Evolutionary conservation across 108 stramenopile genomes (phyloP).

Genomic region (Tribonema minus): DNA sequence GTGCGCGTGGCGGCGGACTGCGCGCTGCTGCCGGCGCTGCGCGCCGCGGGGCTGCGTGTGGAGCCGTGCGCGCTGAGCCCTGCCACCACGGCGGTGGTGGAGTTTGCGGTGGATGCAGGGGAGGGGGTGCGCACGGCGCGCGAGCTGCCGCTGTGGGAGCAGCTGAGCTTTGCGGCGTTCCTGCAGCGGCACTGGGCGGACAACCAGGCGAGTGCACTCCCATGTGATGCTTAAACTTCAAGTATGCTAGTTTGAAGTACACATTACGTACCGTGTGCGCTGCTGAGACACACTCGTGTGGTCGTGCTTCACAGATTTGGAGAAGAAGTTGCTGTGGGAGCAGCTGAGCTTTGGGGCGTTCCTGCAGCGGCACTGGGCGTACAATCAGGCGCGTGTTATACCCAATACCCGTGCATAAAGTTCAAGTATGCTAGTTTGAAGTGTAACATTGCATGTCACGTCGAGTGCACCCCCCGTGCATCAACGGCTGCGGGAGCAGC

Average conservation of each 20-base stretch:
- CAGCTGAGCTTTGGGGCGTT: slow-evolving; percentile 63
- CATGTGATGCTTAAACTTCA: no score
- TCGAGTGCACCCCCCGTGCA: no score
- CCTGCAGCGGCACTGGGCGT: slow-evolving; percentile 61
- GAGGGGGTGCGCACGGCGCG: slow-evolving; percentile 55
- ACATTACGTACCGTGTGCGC: not conserved
- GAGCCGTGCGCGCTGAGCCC: slow-evolving; percentile 47
- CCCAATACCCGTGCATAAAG: no score
- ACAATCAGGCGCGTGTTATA: slow-evolving; percentile 58
- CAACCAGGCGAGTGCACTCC: slow-evolving; percentile 56
- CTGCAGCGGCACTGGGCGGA: slow-evolving; percentile 63
- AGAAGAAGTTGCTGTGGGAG: slow-evolving; percentile 60
- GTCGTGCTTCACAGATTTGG: no score
- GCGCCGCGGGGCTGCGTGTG: slow-evolving; percentile 40
- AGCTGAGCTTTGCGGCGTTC: slow-evolving; percentile 61
- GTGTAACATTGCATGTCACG: not conserved
- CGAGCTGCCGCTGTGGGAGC: slow-evolving; percentile 60
- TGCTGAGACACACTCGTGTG: not conserved
- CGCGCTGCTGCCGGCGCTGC: slow-evolving; percentile 47
- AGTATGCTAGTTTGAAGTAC: no score
- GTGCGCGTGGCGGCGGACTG: slow-evolving; percentile 52
- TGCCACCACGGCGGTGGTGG: slow-evolving; percentile 54
- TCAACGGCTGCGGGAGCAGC: slow-evolving; percentile 60
- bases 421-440: no score
- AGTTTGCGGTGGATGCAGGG: slow-evolving; percentile 60